Evolutionary conservation across 2,329 filamentous ascomycete species (phyloP).

Genomic region (Diplodia intermedia): DNA sequence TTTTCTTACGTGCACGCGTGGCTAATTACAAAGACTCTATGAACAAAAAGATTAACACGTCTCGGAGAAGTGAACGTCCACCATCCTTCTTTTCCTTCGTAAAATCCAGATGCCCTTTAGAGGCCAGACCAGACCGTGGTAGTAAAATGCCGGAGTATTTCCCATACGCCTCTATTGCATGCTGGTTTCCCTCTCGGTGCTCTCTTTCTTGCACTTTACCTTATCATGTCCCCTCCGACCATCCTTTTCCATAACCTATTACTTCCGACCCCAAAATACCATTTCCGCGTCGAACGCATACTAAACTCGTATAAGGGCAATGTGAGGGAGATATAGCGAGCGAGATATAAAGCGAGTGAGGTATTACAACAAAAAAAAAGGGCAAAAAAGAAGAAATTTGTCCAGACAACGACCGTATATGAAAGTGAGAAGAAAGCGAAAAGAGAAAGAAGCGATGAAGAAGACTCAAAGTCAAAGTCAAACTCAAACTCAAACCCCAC

Average conservation of each 20-base stretch:
- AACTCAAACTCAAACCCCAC: too few species aligned
- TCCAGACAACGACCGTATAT: neutral
- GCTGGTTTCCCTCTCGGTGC: neutral
- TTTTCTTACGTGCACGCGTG: neutral
- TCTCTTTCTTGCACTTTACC: neutral
- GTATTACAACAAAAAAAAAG: neutral
- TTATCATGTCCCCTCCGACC: neutral
- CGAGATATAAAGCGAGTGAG: neutral
- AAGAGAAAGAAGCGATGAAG: neutral
- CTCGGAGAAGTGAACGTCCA: neutral
- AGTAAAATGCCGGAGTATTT: slow-evolving; percentile 3
- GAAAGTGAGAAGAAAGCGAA: neutral
- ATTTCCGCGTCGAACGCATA: neutral
- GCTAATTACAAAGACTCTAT: neutral
- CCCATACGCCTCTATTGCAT: slow-evolving; percentile 7
- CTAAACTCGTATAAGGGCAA: neutral
- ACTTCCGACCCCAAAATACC: neutral
- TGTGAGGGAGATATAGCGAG: neutral
- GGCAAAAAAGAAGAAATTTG: neutral
- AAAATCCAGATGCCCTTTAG: neutral
- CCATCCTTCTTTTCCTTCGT: neutral
- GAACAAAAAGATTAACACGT: neutral
- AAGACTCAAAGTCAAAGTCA: too few species aligned
- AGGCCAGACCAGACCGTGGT: neutral
- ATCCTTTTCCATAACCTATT: neutral